These are phyloP conservation scores for Pholiota microspora DNA, from an alignment of 768 basidiomycete genomes.

Conservation along the genomic window DNA sequence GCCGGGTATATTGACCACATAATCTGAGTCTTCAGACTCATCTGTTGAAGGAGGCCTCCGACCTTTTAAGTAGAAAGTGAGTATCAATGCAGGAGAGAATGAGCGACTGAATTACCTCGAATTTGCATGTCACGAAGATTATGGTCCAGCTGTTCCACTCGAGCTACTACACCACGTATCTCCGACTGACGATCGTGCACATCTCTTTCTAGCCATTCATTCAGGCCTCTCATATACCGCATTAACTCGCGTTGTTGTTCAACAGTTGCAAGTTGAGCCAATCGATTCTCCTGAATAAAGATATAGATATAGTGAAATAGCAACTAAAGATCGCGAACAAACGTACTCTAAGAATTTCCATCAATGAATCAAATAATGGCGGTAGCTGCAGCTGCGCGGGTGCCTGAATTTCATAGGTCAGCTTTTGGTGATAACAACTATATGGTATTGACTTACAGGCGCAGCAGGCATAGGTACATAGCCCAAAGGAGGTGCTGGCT, in stretches of 20 bases:
- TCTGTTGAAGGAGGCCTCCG: constrained; percentile 7
- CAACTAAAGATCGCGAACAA: constrained; percentile 1
- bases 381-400: constrained; percentile 64
- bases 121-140: constrained; percentile 37
- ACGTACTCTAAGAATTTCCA: constrained; percentile 65
- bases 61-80: not conserved
- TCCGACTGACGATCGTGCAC: constrained; percentile 78
- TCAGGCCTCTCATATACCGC: constrained; percentile 74
- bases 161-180: constrained; percentile 60
- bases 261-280: constrained; percentile 70
- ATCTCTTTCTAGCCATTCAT: constrained; percentile 78
- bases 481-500: constrained; percentile 20
- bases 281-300: constrained; percentile 63
- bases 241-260: constrained; percentile 80
- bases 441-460: constrained; percentile 41
- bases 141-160: constrained; percentile 50
- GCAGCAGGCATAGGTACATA: constrained; percentile 50
- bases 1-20: not conserved
- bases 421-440: not conserved
- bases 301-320: constrained; percentile 8
- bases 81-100: not conserved
- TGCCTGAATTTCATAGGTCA: constrained; percentile 38
- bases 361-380: constrained; percentile 61
- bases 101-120: constrained; percentile 24
- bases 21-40: not conserved